Percentiles rank a stretch among this genome's conserved stretches.
phyloP scores from a whole-genome alignment of 1,139 yeast species.

The Nadsonia commutata region DNA sequence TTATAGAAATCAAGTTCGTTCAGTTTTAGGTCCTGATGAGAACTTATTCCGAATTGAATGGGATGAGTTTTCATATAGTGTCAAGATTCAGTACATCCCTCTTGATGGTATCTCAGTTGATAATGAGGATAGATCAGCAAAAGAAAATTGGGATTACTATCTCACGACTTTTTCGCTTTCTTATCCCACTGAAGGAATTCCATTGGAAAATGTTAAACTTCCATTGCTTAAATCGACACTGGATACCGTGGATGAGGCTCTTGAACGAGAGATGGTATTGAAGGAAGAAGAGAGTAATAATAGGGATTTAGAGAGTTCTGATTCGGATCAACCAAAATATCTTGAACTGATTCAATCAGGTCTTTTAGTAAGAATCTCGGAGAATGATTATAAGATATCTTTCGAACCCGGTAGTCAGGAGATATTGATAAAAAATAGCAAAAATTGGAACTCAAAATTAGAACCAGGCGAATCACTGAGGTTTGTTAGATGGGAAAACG shows the following conservation, averaged over 20 bases:
- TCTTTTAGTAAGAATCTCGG: slow-evolving; percentile 65
- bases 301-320: slow-evolving; percentile 1
- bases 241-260: slow-evolving; percentile 15
- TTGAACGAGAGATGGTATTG: slow-evolving; percentile 10
- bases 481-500: neutral
- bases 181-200: slow-evolving; percentile 93
- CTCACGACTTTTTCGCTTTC: slow-evolving; percentile 86
- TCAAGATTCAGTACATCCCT: slow-evolving; percentile 74
- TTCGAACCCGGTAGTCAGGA: slow-evolving; percentile 78
- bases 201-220: slow-evolving; percentile 55
- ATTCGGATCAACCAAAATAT: slow-evolving; percentile 2
- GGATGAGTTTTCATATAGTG: slow-evolving; percentile 37
- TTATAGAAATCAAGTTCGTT: slow-evolving; percentile 77
- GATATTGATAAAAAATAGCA: neutral
- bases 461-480: neutral
- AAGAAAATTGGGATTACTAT: slow-evolving; percentile 83
- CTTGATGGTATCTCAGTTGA: slow-evolving; percentile 10
- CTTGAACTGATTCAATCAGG: slow-evolving; percentile 40
- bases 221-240: slow-evolving; percentile 50
- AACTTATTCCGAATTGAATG: slow-evolving; percentile 81
- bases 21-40: slow-evolving; percentile 70
- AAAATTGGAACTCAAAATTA: neutral
- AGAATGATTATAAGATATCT: slow-evolving; percentile 63
- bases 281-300: slow-evolving; percentile 12
- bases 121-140: slow-evolving; percentile 73